These are phyloP conservation scores for Globisporangium acanthophoron DNA, from an alignment of 352 stramenopile species.

Conservation along the genomic window DNA sequence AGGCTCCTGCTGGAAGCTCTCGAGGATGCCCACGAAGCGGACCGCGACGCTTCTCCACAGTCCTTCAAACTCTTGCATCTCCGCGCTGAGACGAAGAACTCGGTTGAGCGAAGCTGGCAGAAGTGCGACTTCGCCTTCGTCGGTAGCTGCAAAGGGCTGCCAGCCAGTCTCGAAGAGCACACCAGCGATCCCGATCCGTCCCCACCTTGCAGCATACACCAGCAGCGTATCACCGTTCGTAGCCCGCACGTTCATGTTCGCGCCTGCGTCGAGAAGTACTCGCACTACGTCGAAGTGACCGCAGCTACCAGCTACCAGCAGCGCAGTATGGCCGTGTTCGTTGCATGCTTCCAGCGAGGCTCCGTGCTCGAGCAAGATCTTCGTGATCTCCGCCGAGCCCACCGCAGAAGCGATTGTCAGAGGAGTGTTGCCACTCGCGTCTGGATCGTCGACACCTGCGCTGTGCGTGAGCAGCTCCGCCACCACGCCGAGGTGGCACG, in stretches of 20 bases:
- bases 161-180: background rate
- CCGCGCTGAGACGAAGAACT: background rate
- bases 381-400: background rate
- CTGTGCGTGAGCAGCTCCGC: background rate
- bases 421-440: background rate
- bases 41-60: background rate
- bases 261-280: background rate
- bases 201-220: background rate
- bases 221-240: background rate
- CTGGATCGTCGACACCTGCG: background rate
- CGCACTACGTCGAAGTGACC: background rate
- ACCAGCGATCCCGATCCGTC: slow-evolving; percentile 1
- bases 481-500: background rate
- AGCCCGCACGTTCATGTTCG: background rate
- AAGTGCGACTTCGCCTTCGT: background rate
- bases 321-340: background rate
- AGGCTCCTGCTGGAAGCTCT: background rate
- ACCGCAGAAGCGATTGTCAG: background rate
- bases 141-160: background rate
- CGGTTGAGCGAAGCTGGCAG: background rate
- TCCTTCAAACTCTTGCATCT: slow-evolving; percentile 3
- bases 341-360: background rate
- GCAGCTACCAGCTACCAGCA: background rate
- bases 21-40: background rate
- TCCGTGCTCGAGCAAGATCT: background rate